Evolutionary conservation across 768 basidiomycete genomes (phyloP).

Genomic region (Suillus hirtellus): DNA sequence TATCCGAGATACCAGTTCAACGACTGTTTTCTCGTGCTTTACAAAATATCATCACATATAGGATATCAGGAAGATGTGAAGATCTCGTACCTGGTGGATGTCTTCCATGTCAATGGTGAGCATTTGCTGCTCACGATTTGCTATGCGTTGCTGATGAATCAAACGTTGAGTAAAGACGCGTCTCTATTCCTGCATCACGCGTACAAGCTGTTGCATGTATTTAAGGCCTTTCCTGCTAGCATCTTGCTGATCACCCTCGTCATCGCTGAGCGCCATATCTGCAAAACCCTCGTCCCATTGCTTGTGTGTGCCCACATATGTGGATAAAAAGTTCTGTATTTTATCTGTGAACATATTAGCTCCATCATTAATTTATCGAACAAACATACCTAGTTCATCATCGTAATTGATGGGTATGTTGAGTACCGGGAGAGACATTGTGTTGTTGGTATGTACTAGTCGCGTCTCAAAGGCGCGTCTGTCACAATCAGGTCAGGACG

Average conservation of each 20-base stretch:
- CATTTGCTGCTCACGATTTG: slow-evolving; percentile 92
- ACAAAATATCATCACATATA: slow-evolving; percentile 13
- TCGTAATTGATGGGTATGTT: slow-evolving; percentile 66
- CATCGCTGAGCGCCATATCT: slow-evolving; percentile 65
- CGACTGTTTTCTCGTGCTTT: slow-evolving; percentile 68
- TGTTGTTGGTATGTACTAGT: slow-evolving; percentile 21
- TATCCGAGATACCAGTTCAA: slow-evolving; percentile 80
- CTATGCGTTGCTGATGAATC: slow-evolving; percentile 74
- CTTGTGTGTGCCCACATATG: slow-evolving; percentile 63
- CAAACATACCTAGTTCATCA: slow-evolving; percentile 61
- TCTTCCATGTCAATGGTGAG: slow-evolving; percentile 89
- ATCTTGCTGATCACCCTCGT: slow-evolving; percentile 37
- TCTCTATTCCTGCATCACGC: slow-evolving; percentile 33
- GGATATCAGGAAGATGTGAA: slow-evolving; percentile 4
- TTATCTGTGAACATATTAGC: slow-evolving; percentile 44
- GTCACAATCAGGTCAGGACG: slow-evolving; percentile 23
- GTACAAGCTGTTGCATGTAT: slow-evolving; percentile 84
- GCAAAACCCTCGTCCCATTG: slow-evolving; percentile 69
- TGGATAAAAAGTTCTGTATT: slow-evolving; percentile 71
- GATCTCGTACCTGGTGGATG: slow-evolving; percentile 59
- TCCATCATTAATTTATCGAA: not conserved
- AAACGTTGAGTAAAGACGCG: slow-evolving; percentile 20
- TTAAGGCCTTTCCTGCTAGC: slow-evolving; percentile 52
- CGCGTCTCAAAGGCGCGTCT: slow-evolving; percentile 27
- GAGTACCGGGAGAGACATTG: slow-evolving; percentile 67